A percentile compares a stretch with the other conserved stretches of the same genome.
Conservation (phyloP, 192 early-diverging fungal genomes). For the Coemansia sp. region DNA sequence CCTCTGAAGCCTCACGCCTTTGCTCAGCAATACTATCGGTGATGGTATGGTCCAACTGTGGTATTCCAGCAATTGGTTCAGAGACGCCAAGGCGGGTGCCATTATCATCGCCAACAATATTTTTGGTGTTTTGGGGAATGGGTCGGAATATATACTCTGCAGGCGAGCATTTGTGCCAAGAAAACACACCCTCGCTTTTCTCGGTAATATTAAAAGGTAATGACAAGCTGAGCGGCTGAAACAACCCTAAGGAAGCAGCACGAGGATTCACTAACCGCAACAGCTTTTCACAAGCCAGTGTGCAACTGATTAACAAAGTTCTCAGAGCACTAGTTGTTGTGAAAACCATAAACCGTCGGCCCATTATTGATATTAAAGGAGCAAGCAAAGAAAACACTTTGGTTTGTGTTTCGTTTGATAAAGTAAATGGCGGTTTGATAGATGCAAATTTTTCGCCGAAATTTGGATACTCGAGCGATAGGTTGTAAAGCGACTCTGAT, state of each 20-base stretch:
- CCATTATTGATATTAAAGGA: slow-evolving; percentile 6
- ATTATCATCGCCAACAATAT: too few relatives aligned
- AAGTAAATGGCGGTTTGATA: slow-evolving; percentile 11
- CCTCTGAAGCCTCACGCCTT: slow-evolving; percentile 19
- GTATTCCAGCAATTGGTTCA: background rate
- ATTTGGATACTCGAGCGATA: slow-evolving; percentile 10
- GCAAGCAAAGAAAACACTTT: slow-evolving; percentile 22
- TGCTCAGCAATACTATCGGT: background rate
- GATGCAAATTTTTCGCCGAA: background rate
- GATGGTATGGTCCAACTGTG: background rate
- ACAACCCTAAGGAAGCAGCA: slow-evolving; percentile 19
- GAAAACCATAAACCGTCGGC: background rate
- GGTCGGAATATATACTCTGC: slow-evolving; percentile 5
- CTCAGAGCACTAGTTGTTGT: background rate
- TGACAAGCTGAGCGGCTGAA: background rate
- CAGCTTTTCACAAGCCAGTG: slow-evolving; percentile 6
- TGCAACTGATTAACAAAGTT: background rate
- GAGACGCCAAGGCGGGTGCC: too few relatives aligned
- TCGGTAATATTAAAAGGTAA: background rate
- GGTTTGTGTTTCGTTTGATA: slow-evolving; percentile 7
- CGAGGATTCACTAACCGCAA: slow-evolving; percentile 3
- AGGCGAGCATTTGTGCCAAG: background rate
- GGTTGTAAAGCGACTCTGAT: slow-evolving; percentile 21
- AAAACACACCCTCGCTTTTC: background rate
- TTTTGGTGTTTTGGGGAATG: too few relatives aligned